Base-by-base conservation (phyloP, 192 early-diverging fungal species). In the Coemansia sp. region DNA sequence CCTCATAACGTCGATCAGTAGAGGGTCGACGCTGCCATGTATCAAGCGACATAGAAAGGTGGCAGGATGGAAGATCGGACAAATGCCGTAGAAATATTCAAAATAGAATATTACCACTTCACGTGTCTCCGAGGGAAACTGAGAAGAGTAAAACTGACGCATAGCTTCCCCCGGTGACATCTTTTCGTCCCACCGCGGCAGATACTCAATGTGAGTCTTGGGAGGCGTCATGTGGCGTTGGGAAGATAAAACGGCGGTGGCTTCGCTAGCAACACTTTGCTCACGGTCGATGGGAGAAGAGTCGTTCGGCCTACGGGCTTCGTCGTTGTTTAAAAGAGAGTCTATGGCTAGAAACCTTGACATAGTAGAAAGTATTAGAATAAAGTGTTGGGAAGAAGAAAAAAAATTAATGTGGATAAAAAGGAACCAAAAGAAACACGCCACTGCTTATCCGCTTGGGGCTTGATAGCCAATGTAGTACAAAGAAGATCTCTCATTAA, bases 51-150 rank as follows among this genome's bases (percentile, higher is more conserved):
- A 64, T 34, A 83, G 62, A 36, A 83, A 74, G 55, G 81, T 65
- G 5, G 81, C 81, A 0, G 81, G 81, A 29, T 83, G 81, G 73
- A 83, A 78, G 50, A 83, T 74, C 7, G 81, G 81, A 53, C 64
- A 74, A 38, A 72, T 70, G 39, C 68, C 76, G 49, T 83, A 83
- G 44, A 83, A 62, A 29, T 78, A 75, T 64, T 83, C 81, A 58
- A 83, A 75, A 47, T 70, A 83, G 70, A 38, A 78, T 22, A 68
- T 41, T 12, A 83, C 76, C 1, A 76, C 75, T 11, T 78, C 60
- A 49, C 76, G 75, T 11, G 70, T 75, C 43, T 78, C 81, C 1
- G 58, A 52, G 0, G 72, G 49, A 2, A 83, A 73, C 39, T 72
- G 41, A 36, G 53, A 34, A 20, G 81, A 83, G 22, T 70, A 68